Evolutionary conservation across 352 stramenopile genomes (phyloP), one percentile per base, ranked within the genome.

Genomic region (Pythium aristosporum): DNA sequence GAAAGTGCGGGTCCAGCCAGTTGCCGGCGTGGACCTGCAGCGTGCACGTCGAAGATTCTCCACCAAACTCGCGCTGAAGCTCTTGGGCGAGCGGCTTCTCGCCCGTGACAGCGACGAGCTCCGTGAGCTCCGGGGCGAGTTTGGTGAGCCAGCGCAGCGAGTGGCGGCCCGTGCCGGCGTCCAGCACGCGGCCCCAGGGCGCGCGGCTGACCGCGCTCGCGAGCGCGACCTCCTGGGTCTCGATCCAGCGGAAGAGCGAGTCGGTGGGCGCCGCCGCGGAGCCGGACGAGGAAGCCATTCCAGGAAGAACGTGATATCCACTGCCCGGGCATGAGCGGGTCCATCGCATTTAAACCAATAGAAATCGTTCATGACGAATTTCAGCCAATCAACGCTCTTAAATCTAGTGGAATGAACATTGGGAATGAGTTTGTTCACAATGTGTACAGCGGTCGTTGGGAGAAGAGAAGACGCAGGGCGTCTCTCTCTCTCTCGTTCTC

Each of bases 81-180:
- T 67, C 74, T 23, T 74, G 65, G 12, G 79, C 74, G 30, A 80
- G 75, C 21, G 63, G 46, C 37, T 65, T 65, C 62, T 85, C 79
- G 10, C 77, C 79, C 15, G 79, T 85, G n/a, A 88, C 76, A 0
- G 79, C 79, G n/a, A 74, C 67, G 42, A 79, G 72, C 48, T 76
- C 63, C 2, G 68, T 62, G 32, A 75, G 61, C 25, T 60, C 43
- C 16, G 57, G 77, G 20, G 78, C 63, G 63, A 94, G n/a, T 30
- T 53, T 37, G 67, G 74, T 87, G 28, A 96, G 84, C 88, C 88
- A 96, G n/a, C 80, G 75, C 6, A 96, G 56, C 28, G 80, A 92
- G 67, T 96, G 88, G 53, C 75, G 62, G 30, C 88, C 88, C 1
- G 88, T 96, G 15, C 88, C 88, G 1, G 85, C 84, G 71, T 96